Percentiles rank a stretch among this genome's conserved stretches.
These are phyloP conservation scores for Boletus sp. DNA, from an alignment of 768 basidiomycete species.

Conservation along the genomic window DNA sequence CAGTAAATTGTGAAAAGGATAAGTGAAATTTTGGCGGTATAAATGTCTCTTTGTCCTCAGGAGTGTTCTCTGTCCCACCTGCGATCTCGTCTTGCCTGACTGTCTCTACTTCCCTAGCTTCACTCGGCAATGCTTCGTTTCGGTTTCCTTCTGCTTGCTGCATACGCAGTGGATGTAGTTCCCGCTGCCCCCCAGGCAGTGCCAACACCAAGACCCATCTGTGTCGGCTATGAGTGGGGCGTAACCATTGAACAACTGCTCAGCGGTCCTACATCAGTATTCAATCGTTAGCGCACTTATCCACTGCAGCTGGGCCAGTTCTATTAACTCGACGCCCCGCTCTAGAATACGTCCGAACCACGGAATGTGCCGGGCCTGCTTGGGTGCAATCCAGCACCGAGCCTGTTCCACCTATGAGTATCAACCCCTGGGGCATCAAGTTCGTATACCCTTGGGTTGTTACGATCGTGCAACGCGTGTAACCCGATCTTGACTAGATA, in stretches of 20 bases:
- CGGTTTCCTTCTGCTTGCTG: not conserved
- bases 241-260: conserved; percentile 11
- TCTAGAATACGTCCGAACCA: conserved; percentile 13
- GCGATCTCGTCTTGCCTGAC: not conserved
- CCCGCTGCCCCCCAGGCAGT: not conserved
- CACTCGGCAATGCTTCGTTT: conserved; percentile 1
- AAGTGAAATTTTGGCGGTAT: conserved; percentile 5
- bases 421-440: conserved; percentile 8
- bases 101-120: not conserved
- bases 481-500: conserved; percentile 7
- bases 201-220: not conserved
- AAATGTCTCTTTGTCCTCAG: conserved; percentile 4
- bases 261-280: conserved; percentile 5
- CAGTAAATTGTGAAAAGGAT: not conserved
- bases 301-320: not conserved
- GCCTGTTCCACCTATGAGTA: conserved; percentile 15
- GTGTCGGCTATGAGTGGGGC: conserved; percentile 15
- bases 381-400: conserved; percentile 17
- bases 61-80: not conserved
- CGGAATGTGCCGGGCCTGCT: conserved; percentile 13
- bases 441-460: conserved; percentile 3
- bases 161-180: not conserved
- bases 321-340: not conserved
- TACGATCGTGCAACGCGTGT: not conserved
- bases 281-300: conserved; percentile 11